phyloP scores from a whole-genome alignment of 495 filamentous ascomycete species.

The Aspergillus wentii region DNA sequence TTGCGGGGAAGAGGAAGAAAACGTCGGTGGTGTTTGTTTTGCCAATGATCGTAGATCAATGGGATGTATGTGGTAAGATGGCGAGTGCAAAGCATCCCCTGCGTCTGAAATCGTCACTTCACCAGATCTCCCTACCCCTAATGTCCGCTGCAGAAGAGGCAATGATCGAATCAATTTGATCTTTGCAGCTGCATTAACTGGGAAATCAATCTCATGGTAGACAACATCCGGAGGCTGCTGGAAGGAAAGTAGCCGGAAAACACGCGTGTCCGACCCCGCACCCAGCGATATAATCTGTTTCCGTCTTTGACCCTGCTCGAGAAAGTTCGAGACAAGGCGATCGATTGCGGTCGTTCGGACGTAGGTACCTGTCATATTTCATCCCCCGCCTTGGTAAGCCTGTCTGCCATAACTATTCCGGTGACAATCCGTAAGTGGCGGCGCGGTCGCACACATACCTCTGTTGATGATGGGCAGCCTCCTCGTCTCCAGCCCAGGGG shows the following conservation, averaged over 20 bases:
- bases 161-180: slow-evolving; percentile 44
- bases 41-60: slow-evolving; percentile 69
- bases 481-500: slow-evolving; percentile 37
- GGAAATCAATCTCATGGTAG: slow-evolving; percentile 95
- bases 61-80: slow-evolving; percentile 68
- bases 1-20: slow-evolving; percentile 1
- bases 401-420: not conserved
- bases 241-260: slow-evolving; percentile 60
- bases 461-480: slow-evolving; percentile 89
- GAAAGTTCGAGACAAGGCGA: slow-evolving; percentile 66
- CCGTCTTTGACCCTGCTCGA: slow-evolving; percentile 30
- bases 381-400: no score
- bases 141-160: slow-evolving; percentile 26
- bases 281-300: slow-evolving; percentile 93
- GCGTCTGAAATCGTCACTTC: slow-evolving; percentile 30
- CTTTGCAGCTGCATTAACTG: slow-evolving; percentile 65
- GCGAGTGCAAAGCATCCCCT: slow-evolving; percentile 38
- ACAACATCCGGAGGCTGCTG: slow-evolving; percentile 36
- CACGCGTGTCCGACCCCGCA: slow-evolving; percentile 88
- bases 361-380: slow-evolving; percentile 93
- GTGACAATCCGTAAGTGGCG: no score
- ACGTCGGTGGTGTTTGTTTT: not conserved
- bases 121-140: slow-evolving; percentile 20
- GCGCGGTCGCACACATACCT: slow-evolving; percentile 56
- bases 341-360: slow-evolving; percentile 87